These are phyloP conservation scores for Coemansia aciculifera DNA, from an alignment of 192 early-diverging fungal genomes.

Conservation along the genomic window DNA sequence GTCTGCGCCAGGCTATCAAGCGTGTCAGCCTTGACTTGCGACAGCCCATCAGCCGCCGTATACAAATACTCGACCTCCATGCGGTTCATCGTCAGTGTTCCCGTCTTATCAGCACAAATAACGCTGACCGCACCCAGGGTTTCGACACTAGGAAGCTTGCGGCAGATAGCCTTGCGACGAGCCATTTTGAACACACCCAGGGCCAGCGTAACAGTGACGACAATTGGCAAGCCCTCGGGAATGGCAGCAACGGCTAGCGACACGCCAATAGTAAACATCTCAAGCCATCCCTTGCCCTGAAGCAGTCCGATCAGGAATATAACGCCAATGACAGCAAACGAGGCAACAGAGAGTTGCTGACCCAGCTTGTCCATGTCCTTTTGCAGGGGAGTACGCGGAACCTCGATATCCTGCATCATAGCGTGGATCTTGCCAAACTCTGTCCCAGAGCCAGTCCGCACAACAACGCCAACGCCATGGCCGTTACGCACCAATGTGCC, in stretches of 20 bases:
- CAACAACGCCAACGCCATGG: slow-evolving; percentile 85
- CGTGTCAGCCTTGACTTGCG: slow-evolving; percentile 37
- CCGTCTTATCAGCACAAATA: slow-evolving; percentile 95
- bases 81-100: slow-evolving; percentile 92
- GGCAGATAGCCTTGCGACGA: slow-evolving; percentile 87
- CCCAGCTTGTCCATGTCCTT: slow-evolving; percentile 88
- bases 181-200: slow-evolving; percentile 91
- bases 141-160: slow-evolving; percentile 94
- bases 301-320: slow-evolving; percentile 79
- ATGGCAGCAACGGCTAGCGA: slow-evolving; percentile 95
- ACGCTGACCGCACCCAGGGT: slow-evolving; percentile 92
- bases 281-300: slow-evolving; percentile 86
- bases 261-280: slow-evolving; percentile 95
- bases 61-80: slow-evolving; percentile 91
- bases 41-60: slow-evolving; percentile 56
- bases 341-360: slow-evolving; percentile 62
- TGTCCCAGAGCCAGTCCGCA: slow-evolving; percentile 84
- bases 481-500: slow-evolving; percentile 90
- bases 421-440: slow-evolving; percentile 94
- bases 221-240: slow-evolving; percentile 95
- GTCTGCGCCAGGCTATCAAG: slow-evolving; percentile 23
- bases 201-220: slow-evolving; percentile 94
- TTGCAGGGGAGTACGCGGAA: slow-evolving; percentile 89
- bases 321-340: slow-evolving; percentile 79
- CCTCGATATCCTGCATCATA: slow-evolving; percentile 93